Percentiles rank a stretch among this genome's conserved stretches.
These are phyloP conservation scores for Ganoderma lingzhi DNA, from an alignment of 1,284 basidiomycete genomes.

Conservation along the genomic window DNA sequence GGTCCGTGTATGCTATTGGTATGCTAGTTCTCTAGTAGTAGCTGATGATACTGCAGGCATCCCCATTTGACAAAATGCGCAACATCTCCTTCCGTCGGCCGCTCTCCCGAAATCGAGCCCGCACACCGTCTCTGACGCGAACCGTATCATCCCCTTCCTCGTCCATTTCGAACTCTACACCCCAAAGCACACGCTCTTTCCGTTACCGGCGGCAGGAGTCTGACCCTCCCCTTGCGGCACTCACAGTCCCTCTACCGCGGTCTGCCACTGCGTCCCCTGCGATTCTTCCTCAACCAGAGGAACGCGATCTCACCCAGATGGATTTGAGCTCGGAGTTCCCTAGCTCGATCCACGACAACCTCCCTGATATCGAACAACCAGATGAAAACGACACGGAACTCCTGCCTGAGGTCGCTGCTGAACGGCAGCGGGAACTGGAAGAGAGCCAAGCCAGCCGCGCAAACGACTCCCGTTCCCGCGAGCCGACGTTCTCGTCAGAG, in stretches of 20 bases:
- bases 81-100: conserved; percentile 68
- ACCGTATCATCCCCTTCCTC: conserved; percentile 72
- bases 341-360: not conserved
- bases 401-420: conserved; percentile 23
- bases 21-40: not conserved
- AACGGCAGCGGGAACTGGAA: conserved; percentile 14
- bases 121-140: conserved; percentile 78
- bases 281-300: conserved; percentile 44
- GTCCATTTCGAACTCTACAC: conserved; percentile 67
- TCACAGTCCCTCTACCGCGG: conserved; percentile 62
- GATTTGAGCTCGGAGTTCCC: conserved; percentile 24
- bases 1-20: conserved; percentile 46
- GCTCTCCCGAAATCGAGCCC: conserved; percentile 51
- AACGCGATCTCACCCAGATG: conserved; percentile 30
- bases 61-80: conserved; percentile 71
- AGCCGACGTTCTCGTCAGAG: conserved; percentile 76
- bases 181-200: conserved; percentile 60
- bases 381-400: conserved; percentile 24
- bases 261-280: conserved; percentile 56
- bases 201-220: conserved; percentile 47
- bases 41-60: conserved; percentile 52
- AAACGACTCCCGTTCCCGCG: conserved; percentile 38
- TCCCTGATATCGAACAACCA: not conserved
- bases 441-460: conserved; percentile 10
- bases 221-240: conserved; percentile 56